Evolutionary conservation across 257 asterid genomes (phyloP).

Genomic region (Orobanche coerulescens): DNA sequence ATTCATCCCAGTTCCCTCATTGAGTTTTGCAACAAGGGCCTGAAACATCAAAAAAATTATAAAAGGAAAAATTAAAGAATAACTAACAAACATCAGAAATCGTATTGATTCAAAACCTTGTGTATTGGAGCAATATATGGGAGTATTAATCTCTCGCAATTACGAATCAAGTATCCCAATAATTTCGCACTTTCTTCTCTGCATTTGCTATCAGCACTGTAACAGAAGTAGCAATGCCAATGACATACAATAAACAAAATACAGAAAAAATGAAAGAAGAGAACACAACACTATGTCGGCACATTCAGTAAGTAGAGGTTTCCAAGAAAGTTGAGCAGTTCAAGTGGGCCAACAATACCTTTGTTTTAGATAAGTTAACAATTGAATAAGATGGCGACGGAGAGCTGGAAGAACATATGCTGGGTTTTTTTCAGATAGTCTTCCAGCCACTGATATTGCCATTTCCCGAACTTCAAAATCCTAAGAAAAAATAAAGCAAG

Average conservation of each 20-base stretch:
- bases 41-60: slow-evolving; percentile 30
- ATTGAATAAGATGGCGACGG: slow-evolving; percentile 95
- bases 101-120: slow-evolving; percentile 49
- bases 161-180: slow-evolving; percentile 97
- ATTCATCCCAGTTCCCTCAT: slow-evolving; percentile 88
- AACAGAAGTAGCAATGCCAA: slow-evolving; percentile 33
- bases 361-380: slow-evolving; percentile 88
- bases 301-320: slow-evolving; percentile 6
- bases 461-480: slow-evolving; percentile 85
- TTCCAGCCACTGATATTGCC: slow-evolving; percentile 93
- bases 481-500: slow-evolving; percentile 33
- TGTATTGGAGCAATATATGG: slow-evolving; percentile 96
- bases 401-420: slow-evolving; percentile 99
- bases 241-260: slow-evolving; percentile 15
- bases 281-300: slow-evolving; percentile 1
- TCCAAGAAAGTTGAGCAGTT: slow-evolving; percentile 15
- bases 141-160: slow-evolving; percentile 83
- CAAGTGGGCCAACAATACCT: slow-evolving; percentile 44
- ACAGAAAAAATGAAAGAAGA: slow-evolving; percentile 14
- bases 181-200: slow-evolving; percentile 97
- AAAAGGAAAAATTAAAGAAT: slow-evolving; percentile 22
- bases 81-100: slow-evolving; percentile 6
- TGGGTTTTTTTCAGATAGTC: slow-evolving; percentile 96
- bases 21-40: slow-evolving; percentile 90
- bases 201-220: slow-evolving; percentile 98